These are phyloP conservation scores for Lunularia cruciata DNA, from an alignment of 225 moss, liverwort and hornwort genomes.

Conservation along the genomic window DNA sequence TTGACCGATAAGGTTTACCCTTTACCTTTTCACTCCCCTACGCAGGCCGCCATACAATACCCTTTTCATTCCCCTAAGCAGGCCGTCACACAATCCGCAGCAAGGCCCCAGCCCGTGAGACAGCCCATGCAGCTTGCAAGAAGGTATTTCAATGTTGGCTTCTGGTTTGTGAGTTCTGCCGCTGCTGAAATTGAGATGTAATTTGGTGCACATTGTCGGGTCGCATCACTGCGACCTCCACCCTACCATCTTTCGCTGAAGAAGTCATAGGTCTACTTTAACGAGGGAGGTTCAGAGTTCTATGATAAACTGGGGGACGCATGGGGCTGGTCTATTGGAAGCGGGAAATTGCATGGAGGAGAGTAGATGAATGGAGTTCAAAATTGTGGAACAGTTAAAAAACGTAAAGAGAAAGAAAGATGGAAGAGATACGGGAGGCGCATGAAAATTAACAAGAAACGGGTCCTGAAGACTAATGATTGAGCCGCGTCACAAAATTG, in stretches of 20 bases:
- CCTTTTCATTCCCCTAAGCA: too few relatives aligned
- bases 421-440: neutral
- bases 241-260: conserved; percentile 30
- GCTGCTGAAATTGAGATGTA: too few relatives aligned
- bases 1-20: too few relatives aligned
- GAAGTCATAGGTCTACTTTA: conserved; percentile 28
- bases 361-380: neutral
- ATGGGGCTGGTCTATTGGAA: neutral
- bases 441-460: neutral
- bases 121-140: too few relatives aligned
- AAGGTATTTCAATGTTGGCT: too few relatives aligned
- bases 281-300: too few relatives aligned
- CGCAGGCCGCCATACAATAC: too few relatives aligned
- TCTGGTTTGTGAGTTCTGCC: too few relatives aligned
- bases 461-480: neutral
- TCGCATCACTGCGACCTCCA: conserved; percentile 35
- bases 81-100: too few relatives aligned
- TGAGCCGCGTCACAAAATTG: neutral
- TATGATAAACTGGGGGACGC: neutral
- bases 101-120: too few relatives aligned
- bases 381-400: neutral
- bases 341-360: neutral
- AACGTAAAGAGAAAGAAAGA: neutral
- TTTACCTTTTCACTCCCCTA: too few relatives aligned
- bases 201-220: conserved; percentile 52